Evolutionary conservation across 805 yeast genomes (phyloP).

Genomic region (Wickerhamomyces queroliae): DNA sequence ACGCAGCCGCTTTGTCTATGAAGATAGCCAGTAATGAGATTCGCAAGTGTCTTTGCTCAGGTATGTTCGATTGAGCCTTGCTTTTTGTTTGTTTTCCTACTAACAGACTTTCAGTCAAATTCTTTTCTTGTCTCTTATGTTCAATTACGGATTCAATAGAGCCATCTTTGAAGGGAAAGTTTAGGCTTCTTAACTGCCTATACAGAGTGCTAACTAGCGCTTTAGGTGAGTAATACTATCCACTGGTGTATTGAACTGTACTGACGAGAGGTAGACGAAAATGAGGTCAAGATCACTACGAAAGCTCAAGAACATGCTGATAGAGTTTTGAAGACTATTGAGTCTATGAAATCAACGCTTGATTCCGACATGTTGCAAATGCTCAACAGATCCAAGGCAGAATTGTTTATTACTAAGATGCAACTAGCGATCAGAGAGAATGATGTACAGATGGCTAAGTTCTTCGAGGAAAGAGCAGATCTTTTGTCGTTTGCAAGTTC

Average conservation of each 20-base stretch:
- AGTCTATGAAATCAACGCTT: slow-evolving; percentile 10
- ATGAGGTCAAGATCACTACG: slow-evolving; percentile 11
- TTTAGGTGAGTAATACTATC: neutral
- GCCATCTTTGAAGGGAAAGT: slow-evolving; percentile 18
- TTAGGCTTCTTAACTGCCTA: slow-evolving; percentile 27
- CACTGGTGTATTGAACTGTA: neutral
- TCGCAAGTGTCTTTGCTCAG: slow-evolving; percentile 10
- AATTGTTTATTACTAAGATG: slow-evolving; percentile 26
- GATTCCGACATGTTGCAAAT: slow-evolving; percentile 5
- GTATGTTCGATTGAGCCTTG: too few species aligned
- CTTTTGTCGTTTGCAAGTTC: slow-evolving; percentile 7
- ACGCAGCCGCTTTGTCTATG: slow-evolving; percentile 23
- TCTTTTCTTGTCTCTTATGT: slow-evolving; percentile 26
- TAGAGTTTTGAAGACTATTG: slow-evolving; percentile 17
- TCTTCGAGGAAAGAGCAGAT: slow-evolving; percentile 27
- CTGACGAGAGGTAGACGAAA: slow-evolving; percentile 24
- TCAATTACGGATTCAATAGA: slow-evolving; percentile 25
- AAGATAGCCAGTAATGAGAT: slow-evolving; percentile 13
- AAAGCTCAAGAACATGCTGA: slow-evolving; percentile 27
- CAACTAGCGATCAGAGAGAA: slow-evolving; percentile 24
- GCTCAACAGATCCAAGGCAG: slow-evolving; percentile 19
- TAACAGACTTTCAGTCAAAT: slow-evolving; percentile 11
- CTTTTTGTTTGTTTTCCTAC: too few species aligned
- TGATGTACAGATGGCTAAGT: slow-evolving; percentile 29
- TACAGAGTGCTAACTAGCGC: slow-evolving; percentile 12